A percentile compares a stretch with the other conserved stretches of the same genome.
Conservation (phyloP, 2,329 filamentous ascomycete genomes). For the Zasmidium angulare region DNA sequence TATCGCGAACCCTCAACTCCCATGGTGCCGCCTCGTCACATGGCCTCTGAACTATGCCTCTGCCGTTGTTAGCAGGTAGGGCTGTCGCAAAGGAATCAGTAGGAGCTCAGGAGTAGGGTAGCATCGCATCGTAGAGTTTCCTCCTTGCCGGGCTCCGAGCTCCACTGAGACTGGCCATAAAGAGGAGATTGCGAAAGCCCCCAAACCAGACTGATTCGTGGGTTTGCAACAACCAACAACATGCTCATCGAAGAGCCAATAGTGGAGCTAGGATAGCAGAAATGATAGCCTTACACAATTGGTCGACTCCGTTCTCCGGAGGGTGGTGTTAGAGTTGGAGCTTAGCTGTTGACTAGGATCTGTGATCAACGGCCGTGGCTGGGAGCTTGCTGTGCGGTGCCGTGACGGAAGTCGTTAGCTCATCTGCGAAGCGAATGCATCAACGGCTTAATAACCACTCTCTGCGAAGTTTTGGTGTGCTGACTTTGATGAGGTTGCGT, state of each 20-base stretch:
- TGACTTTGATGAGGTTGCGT: conserved; percentile 6
- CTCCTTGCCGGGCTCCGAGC: conserved; percentile 2
- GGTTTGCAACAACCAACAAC: neutral
- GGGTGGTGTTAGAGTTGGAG: neutral
- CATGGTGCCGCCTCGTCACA: too few relatives aligned
- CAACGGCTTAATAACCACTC: neutral
- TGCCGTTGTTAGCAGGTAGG: neutral
- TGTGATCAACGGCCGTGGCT: conserved; percentile 3
- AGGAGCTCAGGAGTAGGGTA: neutral
- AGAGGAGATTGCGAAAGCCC: neutral
- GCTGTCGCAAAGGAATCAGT: neutral
- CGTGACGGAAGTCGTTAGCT: neutral
- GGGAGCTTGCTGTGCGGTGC: neutral
- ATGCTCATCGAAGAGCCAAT: neutral
- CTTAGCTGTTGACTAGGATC: neutral
- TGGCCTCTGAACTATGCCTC: too few relatives aligned
- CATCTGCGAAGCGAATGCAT: neutral
- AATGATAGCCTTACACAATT: neutral
- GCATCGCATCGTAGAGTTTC: neutral
- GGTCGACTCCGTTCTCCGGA: neutral
- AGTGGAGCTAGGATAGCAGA: neutral
- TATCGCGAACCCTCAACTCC: too few relatives aligned
- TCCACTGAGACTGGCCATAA: neutral
- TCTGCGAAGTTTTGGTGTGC: conserved; percentile 4
- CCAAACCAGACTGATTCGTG: neutral